Conservation (phyloP, 1,139 yeast species). For the Kurtzmaniella quercitrusa region DNA sequence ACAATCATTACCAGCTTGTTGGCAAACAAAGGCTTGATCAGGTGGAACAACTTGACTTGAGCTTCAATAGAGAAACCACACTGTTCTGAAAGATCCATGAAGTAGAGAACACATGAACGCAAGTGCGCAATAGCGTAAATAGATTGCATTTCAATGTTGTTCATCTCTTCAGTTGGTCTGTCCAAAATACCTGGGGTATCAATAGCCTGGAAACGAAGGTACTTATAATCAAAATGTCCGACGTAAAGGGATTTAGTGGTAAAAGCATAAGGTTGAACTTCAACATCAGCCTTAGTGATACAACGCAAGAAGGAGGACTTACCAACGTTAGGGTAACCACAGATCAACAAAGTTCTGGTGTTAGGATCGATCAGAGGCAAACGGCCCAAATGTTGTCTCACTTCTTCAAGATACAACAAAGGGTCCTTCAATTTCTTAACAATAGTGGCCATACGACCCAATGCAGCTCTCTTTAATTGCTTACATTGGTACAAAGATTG, state of each 20-base stretch:
- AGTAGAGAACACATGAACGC: conserved; percentile 92
- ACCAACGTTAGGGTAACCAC: conserved; percentile 99
- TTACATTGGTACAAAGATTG: conserved; percentile 97
- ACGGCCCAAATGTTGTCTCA: conserved; percentile 98
- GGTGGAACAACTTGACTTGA: conserved; percentile 93
- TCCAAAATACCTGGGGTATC: conserved; percentile 99
- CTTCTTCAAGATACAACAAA: conserved; percentile 89
- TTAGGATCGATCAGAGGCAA: conserved; percentile 97
- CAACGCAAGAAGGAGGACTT: conserved; percentile 91
- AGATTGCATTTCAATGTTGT: conserved; percentile 98
- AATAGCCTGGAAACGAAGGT: conserved; percentile 95
- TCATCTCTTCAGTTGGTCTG: conserved; percentile 99
- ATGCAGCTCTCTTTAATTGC: conserved; percentile 95
- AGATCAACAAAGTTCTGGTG: conserved; percentile 92
- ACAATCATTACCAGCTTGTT: conserved; percentile 95
- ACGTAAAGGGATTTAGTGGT: conserved; percentile 93
- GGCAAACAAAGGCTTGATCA: conserved; percentile 94
- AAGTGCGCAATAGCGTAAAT: conserved; percentile 98
- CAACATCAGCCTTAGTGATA: conserved; percentile 97
- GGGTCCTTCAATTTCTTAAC: conserved; percentile 94
- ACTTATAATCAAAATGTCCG: conserved; percentile 97
- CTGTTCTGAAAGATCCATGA: conserved; percentile 98
- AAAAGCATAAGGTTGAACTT: conserved; percentile 98
- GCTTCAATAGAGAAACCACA: conserved; percentile 98
- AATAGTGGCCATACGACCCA: conserved; percentile 99